Evolutionary conservation across 2,329 filamentous ascomycete genomes (phyloP).

Genomic region (Cercospora sp.): DNA sequence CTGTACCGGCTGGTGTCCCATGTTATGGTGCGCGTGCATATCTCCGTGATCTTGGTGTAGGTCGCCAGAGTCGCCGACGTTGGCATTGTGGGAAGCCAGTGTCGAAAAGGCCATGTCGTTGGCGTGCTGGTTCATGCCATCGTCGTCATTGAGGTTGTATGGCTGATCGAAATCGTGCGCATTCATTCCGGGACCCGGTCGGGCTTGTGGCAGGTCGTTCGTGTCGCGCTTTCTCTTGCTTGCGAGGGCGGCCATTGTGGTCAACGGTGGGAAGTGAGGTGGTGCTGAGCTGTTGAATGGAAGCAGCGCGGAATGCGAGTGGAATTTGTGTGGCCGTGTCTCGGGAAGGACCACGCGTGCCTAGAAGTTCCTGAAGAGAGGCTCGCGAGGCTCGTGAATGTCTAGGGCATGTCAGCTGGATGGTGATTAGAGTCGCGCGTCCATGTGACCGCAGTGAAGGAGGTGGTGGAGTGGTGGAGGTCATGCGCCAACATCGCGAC

Average conservation of each 20-base stretch:
- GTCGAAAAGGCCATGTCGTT: conserved; percentile 47
- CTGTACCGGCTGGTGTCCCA: conserved; percentile 39
- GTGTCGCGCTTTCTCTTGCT: conserved; percentile 52
- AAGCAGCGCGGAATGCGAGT: neutral
- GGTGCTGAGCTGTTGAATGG: neutral
- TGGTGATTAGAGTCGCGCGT: conserved; percentile 14
- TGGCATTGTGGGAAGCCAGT: conserved; percentile 36
- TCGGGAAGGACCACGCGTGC: conserved; percentile 5
- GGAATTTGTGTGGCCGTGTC: conserved; percentile 1
- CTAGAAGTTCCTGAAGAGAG: neutral
- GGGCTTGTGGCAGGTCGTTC: conserved; percentile 44
- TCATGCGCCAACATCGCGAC: conserved; percentile 8
- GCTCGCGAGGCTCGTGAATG: neutral
- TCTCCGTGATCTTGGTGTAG: conserved; percentile 23
- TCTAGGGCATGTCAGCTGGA: conserved; percentile 16
- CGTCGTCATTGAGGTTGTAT: conserved; percentile 39
- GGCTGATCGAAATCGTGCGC: conserved; percentile 34
- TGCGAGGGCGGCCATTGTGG: conserved; percentile 31
- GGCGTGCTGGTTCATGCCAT: conserved; percentile 41
- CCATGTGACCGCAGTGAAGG: conserved; percentile 11
- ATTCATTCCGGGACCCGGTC: conserved; percentile 38
- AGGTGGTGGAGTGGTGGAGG: neutral
- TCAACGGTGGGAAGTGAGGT: neutral
- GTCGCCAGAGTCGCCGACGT: conserved; percentile 17
- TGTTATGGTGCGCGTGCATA: conserved; percentile 22